Percentiles rank a stretch among this genome's conserved stretches.
Conservation (phyloP, 169 alveolate genomes). For the Plasmodium berghei region DNA sequence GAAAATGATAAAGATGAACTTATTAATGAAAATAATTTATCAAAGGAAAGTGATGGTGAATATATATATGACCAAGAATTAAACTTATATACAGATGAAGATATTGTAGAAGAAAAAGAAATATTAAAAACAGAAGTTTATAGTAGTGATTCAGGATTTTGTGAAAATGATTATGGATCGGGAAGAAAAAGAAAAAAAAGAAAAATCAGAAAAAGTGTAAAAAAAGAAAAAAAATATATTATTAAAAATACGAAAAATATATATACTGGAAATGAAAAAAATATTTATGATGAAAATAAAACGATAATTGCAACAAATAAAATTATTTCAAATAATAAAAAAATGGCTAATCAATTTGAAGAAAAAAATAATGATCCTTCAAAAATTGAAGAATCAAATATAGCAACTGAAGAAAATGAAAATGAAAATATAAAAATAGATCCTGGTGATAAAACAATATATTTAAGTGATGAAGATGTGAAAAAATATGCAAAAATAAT, state of each 20-base stretch:
- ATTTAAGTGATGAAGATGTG: neutral
- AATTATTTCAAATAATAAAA: neutral
- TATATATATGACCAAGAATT: constrained; percentile 8
- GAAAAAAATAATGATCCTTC: constrained; percentile 20
- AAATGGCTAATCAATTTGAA: neutral
- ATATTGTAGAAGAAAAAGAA: constrained; percentile 69
- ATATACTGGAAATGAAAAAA: constrained; percentile 3
- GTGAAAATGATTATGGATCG: constrained; percentile 12
- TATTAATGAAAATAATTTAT: constrained; percentile 14
- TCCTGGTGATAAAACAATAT: neutral
- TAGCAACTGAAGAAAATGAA: neutral
- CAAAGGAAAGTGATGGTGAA: constrained; percentile 41
- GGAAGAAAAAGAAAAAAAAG: constrained; percentile 30
- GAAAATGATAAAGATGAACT: constrained; percentile 53
- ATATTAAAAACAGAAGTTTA: constrained; percentile 48
- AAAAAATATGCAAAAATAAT: constrained; percentile 38
- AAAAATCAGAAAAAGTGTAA: constrained; percentile 8
- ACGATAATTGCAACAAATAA: neutral
- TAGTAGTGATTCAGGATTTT: constrained; percentile 50
- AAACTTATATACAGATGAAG: constrained; percentile 41
- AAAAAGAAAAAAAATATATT: constrained; percentile 1
- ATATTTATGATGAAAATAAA: neutral
- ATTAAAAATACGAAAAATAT: too few relatives aligned
- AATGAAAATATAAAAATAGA: constrained; percentile 2
- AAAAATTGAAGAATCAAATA: neutral